phyloP scores from a whole-genome alignment of 176 grass and related monocot genomes.

The Oryza nivara region DNA sequence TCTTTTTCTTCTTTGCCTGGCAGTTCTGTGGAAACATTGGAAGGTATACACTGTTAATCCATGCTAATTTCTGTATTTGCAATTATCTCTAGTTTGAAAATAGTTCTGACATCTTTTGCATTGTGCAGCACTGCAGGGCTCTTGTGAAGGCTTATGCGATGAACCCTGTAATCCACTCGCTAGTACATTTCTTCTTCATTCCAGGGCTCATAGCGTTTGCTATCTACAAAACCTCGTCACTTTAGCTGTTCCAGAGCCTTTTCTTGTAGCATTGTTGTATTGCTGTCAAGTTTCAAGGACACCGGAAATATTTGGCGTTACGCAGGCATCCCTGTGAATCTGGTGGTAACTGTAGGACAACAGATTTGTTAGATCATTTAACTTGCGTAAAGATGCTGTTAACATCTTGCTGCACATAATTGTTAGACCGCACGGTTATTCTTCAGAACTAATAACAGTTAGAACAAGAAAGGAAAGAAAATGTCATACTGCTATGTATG shows the following conservation, averaged over 20 bases:
- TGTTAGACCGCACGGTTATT: not conserved
- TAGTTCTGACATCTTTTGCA: slow-evolving; percentile 5
- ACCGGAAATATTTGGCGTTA: not conserved
- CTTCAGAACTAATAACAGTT: not conserved
- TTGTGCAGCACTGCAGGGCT: slow-evolving; percentile 77
- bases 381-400: slow-evolving; percentile 15
- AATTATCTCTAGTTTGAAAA: not conserved
- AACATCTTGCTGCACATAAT: slow-evolving; percentile 16
- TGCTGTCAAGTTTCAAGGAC: not conserved
- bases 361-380: slow-evolving; percentile 17
- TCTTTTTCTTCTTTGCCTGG: slow-evolving; percentile 54
- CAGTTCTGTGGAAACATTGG: slow-evolving; percentile 82
- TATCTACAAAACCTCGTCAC: slow-evolving; percentile 68
- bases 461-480: not conserved
- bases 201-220: slow-evolving; percentile 66
- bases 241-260: slow-evolving; percentile 38
- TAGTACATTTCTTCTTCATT: slow-evolving; percentile 70
- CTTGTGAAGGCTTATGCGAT: slow-evolving; percentile 90
- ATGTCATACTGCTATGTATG: not conserved
- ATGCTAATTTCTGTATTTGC: not conserved
- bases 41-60: slow-evolving; percentile 58
- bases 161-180: slow-evolving; percentile 79
- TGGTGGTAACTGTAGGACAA: not conserved
- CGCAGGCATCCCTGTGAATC: not conserved
- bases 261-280: not conserved